phyloP scores from a whole-genome alignment of 2,329 filamentous ascomycete species.

The Plenodomus lindquistii region DNA sequence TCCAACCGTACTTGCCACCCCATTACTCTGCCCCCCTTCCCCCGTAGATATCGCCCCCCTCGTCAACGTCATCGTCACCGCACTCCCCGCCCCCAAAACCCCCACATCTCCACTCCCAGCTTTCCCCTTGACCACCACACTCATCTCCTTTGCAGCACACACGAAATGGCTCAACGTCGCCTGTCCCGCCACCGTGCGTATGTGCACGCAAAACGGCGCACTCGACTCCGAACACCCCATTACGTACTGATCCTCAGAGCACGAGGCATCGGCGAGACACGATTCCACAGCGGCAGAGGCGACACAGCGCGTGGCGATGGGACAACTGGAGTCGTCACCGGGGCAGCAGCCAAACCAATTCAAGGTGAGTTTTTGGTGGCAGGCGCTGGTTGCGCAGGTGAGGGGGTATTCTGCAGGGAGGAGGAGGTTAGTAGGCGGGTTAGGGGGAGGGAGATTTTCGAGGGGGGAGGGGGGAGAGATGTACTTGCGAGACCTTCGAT shows the following conservation, averaged over 20 bases:
- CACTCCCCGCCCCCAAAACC: neutral
- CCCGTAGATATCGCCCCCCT: neutral
- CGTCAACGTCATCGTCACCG: neutral
- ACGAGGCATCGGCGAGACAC: conserved; percentile 11
- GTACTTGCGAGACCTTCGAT: conserved; percentile 16
- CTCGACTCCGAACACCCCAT: conserved; percentile 12
- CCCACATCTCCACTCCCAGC: neutral
- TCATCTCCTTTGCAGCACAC: conserved; percentile 10
- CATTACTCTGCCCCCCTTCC: neutral
- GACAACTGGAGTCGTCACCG: conserved; percentile 5
- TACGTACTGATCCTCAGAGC: conserved; percentile 12
- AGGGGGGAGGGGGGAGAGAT: neutral
- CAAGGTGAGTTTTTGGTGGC: conserved; percentile 11
- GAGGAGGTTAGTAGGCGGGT: neutral
- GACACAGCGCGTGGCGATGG: conserved; percentile 16
- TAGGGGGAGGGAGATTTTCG: neutral
- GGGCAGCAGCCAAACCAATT: conserved; percentile 27
- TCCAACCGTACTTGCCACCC: neutral
- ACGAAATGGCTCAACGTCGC: conserved; percentile 16
- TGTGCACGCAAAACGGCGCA: conserved; percentile 12
- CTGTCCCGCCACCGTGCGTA: conserved; percentile 4
- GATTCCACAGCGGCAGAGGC: conserved; percentile 9
- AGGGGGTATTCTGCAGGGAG: conserved; percentile 10
- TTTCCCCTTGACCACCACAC: conserved; percentile 7
- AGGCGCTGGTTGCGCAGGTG: conserved; percentile 14